phyloP scores from a whole-genome alignment of 345 rosid species.

The Turnera subulata region DNA sequence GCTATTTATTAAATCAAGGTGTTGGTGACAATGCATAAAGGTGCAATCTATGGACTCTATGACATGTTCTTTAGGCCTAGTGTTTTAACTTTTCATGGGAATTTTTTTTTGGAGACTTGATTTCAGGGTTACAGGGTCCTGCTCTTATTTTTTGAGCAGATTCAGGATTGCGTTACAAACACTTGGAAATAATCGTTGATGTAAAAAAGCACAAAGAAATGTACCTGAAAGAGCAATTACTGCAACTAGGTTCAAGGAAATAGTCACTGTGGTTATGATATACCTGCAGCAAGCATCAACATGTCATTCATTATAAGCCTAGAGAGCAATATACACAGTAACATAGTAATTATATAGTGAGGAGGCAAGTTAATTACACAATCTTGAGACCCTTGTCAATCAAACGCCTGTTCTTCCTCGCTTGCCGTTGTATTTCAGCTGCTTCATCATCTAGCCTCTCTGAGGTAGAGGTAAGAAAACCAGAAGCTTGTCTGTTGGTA shows the following conservation, averaged over 20 bases:
- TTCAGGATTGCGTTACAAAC: too few relatives aligned
- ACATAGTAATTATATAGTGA: background rate
- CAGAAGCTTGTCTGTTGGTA: constrained; percentile 9
- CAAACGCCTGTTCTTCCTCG: constrained; percentile 45
- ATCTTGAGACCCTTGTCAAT: constrained; percentile 50
- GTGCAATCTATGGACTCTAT: too few relatives aligned
- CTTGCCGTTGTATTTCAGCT: constrained; percentile 36
- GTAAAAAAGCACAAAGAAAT: background rate
- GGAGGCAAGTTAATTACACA: constrained; percentile 34
- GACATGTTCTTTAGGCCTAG: background rate
- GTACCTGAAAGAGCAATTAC: constrained; percentile 49
- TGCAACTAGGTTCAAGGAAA: constrained; percentile 47
- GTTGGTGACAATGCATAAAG: background rate
- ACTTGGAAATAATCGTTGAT: too few relatives aligned
- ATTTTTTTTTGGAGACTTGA: too few relatives aligned
- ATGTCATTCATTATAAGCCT: background rate
- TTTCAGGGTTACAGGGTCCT: background rate
- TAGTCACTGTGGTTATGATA: constrained; percentile 34
- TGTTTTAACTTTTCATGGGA: background rate
- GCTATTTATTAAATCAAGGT: background rate
- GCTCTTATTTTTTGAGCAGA: too few relatives aligned
- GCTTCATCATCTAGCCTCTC: constrained; percentile 39
- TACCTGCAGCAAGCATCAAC: constrained; percentile 35
- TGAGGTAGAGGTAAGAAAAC: constrained; percentile 46
- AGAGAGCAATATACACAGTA: background rate